phyloP scores from a whole-genome alignment of 1,284 basidiomycete species.

The Ceratobasidium sp. region DNA sequence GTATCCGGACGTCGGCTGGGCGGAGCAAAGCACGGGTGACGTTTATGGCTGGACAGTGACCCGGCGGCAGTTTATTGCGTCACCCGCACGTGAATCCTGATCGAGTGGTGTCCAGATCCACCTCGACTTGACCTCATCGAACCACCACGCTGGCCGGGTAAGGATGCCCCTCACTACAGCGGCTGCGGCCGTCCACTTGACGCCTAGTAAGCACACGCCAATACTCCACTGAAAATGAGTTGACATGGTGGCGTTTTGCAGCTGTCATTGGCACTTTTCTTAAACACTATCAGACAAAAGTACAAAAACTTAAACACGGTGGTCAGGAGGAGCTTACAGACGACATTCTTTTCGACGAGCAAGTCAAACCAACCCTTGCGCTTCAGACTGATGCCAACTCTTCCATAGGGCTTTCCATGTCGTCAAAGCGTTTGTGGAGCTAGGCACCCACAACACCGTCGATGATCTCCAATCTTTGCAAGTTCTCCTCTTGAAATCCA shows the following conservation, averaged over 20 bases:
- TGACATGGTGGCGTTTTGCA: neutral
- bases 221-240: neutral
- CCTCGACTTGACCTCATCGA: neutral
- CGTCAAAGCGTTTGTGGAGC: slow-evolving; percentile 68
- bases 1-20: neutral
- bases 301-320: slow-evolving; percentile 53
- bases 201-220: slow-evolving; percentile 2
- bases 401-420: slow-evolving; percentile 65
- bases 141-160: slow-evolving; percentile 3
- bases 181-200: slow-evolving; percentile 25
- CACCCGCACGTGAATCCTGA: slow-evolving; percentile 1
- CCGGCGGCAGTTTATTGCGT: neutral
- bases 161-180: slow-evolving; percentile 34
- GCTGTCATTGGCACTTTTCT: slow-evolving; percentile 28
- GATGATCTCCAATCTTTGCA: slow-evolving; percentile 65
- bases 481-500: neutral
- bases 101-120: no score
- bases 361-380: slow-evolving; percentile 44
- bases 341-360: slow-evolving; percentile 70
- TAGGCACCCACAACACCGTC: slow-evolving; percentile 66
- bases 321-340: slow-evolving; percentile 57
- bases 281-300: slow-evolving; percentile 52
- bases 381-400: neutral
- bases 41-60: neutral
- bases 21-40: neutral